Evolutionary conservation across 225 moss, liverwort and hornwort species (phyloP).

Genomic region (Thuidium tamariscinum): DNA sequence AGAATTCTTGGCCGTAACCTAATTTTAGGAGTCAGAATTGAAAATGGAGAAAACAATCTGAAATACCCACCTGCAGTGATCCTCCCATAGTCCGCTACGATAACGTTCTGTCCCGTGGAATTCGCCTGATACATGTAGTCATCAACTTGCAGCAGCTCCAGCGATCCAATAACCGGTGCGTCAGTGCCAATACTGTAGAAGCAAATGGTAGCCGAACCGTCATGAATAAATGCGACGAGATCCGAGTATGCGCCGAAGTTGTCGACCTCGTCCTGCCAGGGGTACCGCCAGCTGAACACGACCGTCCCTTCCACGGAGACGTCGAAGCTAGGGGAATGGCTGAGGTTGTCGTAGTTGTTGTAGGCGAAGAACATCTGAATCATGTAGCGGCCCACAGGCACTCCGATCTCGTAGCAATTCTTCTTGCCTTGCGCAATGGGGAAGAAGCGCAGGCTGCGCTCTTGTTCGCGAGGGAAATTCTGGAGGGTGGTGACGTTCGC

Average conservation of each 20-base stretch:
- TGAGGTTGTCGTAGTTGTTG: constrained; percentile 74
- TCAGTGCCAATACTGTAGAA: constrained; percentile 86
- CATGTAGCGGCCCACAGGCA: constrained; percentile 64
- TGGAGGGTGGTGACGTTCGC: constrained; percentile 32
- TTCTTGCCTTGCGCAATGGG: constrained; percentile 75
- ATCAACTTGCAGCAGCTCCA: constrained; percentile 73
- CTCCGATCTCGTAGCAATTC: constrained; percentile 80
- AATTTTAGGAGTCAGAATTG: neutral
- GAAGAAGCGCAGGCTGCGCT: constrained; percentile 70
- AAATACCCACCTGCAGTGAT: constrained; percentile 24
- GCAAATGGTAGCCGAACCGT: constrained; percentile 65
- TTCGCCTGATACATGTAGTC: constrained; percentile 23
- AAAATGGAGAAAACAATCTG: neutral
- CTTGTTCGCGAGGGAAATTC: constrained; percentile 45
- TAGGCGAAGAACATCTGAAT: constrained; percentile 93
- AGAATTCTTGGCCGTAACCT: neutral
- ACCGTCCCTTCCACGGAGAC: constrained; percentile 89
- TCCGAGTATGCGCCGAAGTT: constrained; percentile 67
- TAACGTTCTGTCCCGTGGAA: constrained; percentile 58
- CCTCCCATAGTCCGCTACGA: constrained; percentile 71
- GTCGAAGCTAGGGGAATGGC: constrained; percentile 69
- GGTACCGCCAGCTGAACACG: constrained; percentile 77
- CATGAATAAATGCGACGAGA: constrained; percentile 65
- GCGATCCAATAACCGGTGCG: constrained; percentile 62
- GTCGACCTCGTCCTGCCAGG: constrained; percentile 33